phyloP scores from a whole-genome alignment of 106 monocot genomes.

The Narthecium ossifragum region DNA sequence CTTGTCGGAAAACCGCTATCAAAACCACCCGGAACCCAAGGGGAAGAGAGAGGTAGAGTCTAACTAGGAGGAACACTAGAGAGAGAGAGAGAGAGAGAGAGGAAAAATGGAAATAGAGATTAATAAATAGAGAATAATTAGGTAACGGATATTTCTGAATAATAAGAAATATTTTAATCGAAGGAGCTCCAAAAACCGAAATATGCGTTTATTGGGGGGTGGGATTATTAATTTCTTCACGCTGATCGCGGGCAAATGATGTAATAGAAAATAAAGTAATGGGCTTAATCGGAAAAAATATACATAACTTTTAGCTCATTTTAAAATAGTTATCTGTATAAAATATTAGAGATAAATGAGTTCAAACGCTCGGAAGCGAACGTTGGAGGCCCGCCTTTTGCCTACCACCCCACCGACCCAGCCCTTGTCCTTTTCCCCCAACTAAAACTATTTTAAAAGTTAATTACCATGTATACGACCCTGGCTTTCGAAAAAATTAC shows the following conservation, averaged over 20 bases:
- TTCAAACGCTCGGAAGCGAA: no score
- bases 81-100: not conserved
- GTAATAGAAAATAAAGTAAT: no score
- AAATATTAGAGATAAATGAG: no score
- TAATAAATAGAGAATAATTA: conserved; percentile 1
- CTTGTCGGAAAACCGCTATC: not conserved
- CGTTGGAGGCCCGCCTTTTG: no score
- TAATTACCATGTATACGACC: no score
- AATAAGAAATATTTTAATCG: conserved; percentile 15
- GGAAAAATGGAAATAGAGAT: not conserved
- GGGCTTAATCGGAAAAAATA: no score
- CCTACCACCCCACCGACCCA: no score
- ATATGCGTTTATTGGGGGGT: conserved; percentile 11
- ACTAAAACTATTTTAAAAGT: no score
- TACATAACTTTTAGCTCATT: no score
- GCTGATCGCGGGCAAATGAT: conserved; percentile 6
- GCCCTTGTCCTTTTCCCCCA: no score
- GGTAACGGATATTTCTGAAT: not conserved
- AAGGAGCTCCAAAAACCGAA: conserved; percentile 10
- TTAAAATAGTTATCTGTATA: no score
- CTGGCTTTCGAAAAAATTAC: no score
- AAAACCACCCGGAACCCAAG: not conserved
- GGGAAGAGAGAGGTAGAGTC: not conserved
- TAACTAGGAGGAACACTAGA: not conserved
- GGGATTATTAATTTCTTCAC: conserved; percentile 8